Percentiles rank a stretch among this genome's conserved stretches.
Conservation (phyloP, 345 rosid species). For the Laguncularia racemosa region DNA sequence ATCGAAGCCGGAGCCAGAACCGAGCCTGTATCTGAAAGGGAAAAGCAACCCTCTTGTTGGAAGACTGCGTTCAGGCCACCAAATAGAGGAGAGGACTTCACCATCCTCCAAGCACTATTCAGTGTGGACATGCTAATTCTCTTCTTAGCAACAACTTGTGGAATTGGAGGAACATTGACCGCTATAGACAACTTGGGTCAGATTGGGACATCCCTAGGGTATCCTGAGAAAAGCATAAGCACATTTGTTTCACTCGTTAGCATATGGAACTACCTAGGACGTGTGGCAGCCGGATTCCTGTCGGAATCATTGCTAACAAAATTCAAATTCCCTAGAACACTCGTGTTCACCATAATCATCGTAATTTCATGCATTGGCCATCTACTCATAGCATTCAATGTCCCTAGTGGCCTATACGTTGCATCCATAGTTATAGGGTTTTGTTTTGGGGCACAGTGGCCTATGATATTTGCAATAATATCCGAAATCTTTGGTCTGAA, state of each 20-base stretch:
- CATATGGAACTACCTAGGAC: slow-evolving; percentile 57
- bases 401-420: slow-evolving; percentile 32
- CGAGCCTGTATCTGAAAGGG: neutral
- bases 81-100: slow-evolving; percentile 50
- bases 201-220: slow-evolving; percentile 47
- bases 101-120: slow-evolving; percentile 52
- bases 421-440: slow-evolving; percentile 55
- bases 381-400: slow-evolving; percentile 37
- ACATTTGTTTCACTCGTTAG: slow-evolving; percentile 57
- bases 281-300: slow-evolving; percentile 43
- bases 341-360: slow-evolving; percentile 36
- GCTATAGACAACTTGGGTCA: slow-evolving; percentile 64
- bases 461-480: slow-evolving; percentile 51
- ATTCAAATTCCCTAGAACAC: slow-evolving; percentile 44
- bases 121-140: slow-evolving; percentile 53
- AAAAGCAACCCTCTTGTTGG: slow-evolving; percentile 39
- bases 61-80: slow-evolving; percentile 39
- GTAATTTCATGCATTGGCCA: slow-evolving; percentile 44
- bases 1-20: neutral
- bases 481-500: slow-evolving; percentile 61
- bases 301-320: slow-evolving; percentile 38
- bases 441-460: slow-evolving; percentile 54
- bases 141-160: slow-evolving; percentile 47
- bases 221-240: slow-evolving; percentile 34
- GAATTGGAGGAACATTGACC: slow-evolving; percentile 53